phyloP scores from a whole-genome alignment of 1,284 basidiomycete species.

The Heterobasidion annosum region DNA sequence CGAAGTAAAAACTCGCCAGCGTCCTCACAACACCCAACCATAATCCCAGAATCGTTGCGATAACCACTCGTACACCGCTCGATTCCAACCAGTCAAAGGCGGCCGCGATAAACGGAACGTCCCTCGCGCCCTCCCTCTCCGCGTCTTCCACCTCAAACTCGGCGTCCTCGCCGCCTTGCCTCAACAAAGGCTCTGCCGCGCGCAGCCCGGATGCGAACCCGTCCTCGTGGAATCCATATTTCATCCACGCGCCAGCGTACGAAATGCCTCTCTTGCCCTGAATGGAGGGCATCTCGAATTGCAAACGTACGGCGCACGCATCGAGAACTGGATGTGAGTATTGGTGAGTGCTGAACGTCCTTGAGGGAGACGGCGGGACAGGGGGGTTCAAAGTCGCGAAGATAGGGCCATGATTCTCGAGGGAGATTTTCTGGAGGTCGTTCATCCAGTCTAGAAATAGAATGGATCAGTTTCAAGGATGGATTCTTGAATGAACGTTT shows the following conservation, averaged over 20 bases:
- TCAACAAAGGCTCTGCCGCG: slow-evolving; percentile 20
- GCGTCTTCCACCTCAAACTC: neutral
- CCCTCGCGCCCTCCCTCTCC: neutral
- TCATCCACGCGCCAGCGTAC: slow-evolving; percentile 75
- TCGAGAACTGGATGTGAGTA: slow-evolving; percentile 70
- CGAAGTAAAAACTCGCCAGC: neutral
- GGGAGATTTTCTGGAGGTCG: slow-evolving; percentile 61
- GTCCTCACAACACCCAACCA: neutral
- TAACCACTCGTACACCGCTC: neutral
- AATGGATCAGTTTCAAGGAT: slow-evolving; percentile 6
- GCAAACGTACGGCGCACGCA: slow-evolving; percentile 46
- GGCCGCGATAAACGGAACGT: neutral
- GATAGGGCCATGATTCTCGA: slow-evolving; percentile 51
- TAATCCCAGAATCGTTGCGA: neutral
- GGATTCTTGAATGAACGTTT: neutral
- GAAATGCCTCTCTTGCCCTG: slow-evolving; percentile 60
- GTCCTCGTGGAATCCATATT: slow-evolving; percentile 79
- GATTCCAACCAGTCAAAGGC: neutral
- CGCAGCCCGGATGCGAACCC: slow-evolving; percentile 62
- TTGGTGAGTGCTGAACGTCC: slow-evolving; percentile 41
- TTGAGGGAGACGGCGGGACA: slow-evolving; percentile 44
- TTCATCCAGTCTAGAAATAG: slow-evolving; percentile 64
- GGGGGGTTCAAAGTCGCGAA: slow-evolving; percentile 77
- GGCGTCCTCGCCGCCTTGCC: neutral
- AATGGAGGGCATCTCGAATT: slow-evolving; percentile 43